Base-by-base conservation (phyloP, 2,329 filamentous ascomycete genomes). In the Karstenula rhodostoma region DNA sequence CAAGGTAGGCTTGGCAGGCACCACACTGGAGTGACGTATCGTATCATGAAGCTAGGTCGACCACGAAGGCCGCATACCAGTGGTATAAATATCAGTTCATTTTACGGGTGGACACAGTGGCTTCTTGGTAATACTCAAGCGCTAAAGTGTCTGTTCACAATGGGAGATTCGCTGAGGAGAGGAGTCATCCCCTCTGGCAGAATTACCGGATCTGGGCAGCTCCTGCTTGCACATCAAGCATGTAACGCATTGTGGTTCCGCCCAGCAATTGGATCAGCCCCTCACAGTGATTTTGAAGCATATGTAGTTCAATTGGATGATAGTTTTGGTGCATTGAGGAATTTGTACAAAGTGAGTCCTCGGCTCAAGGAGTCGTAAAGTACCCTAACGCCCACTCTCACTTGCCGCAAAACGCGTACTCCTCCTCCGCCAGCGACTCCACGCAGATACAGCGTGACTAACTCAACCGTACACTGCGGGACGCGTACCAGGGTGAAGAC, bases 331-430 rank as follows among this genome's bases (percentile, higher is more conserved):
- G 57, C 15, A 64, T 66, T 64, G 68, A 67, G 67, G 67, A 67
- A 62, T 74, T 68, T 75, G 61, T 71, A 73, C 70, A 75, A 51
- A 60, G 59, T 61, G 72, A 74, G 70, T 72, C 69, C 70, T 68
- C 70, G 53, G 61, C 71, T 70, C 67, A 59, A 68, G 61, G 65
- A 68, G 57, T 65, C 63, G 63, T 67, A 62, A 65, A 68, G 61
- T 67, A 65, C 60, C 65, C 64, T 57, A 65, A 58, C 62, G 56
- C 58, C 57, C 59, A 47, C 56, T 48, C 48, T 46, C 48, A 19
- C 48, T 60, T 22, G 25, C 40, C 58, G 43, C 55, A 32, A 46
- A 17, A 48, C 40, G 19, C 37, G 29, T 57, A 12, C 29, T 42
- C 61, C 60, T 46, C 46, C 32, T 47, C 56, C 42, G 37, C 43